phyloP scores from a whole-genome alignment of 306 rosid species.

The Glycine latifolia region DNA sequence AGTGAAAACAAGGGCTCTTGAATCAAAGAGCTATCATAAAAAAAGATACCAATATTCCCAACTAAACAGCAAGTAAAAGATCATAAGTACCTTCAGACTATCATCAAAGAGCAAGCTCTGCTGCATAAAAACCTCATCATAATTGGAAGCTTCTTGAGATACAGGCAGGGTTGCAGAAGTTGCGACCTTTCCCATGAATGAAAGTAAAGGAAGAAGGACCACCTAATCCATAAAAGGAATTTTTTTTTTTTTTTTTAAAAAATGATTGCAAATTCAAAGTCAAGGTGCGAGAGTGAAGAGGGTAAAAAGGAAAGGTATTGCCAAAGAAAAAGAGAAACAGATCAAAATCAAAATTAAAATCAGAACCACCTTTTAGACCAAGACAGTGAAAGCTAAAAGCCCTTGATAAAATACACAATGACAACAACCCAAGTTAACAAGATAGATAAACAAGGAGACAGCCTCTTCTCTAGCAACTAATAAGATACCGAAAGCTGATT shows the following conservation, averaged over 20 bases:
- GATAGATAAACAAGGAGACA: slow-evolving; percentile 53
- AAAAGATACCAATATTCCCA: neutral
- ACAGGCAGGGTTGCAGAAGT: slow-evolving; percentile 59
- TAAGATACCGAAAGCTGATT: slow-evolving; percentile 56
- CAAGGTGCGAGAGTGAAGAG: slow-evolving; percentile 34
- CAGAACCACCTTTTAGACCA: slow-evolving; percentile 32
- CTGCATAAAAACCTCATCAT: slow-evolving; percentile 95
- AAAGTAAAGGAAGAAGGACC: slow-evolving; percentile 43
- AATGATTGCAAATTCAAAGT: slow-evolving; percentile 36
- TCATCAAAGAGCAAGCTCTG: slow-evolving; percentile 95
- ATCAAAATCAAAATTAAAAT: slow-evolving; percentile 46
- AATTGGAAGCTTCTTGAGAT: slow-evolving; percentile 74
- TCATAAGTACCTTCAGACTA: slow-evolving; percentile 75
- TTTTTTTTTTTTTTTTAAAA: too few relatives aligned
- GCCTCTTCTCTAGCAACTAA: slow-evolving; percentile 53
- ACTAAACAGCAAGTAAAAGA: slow-evolving; percentile 15
- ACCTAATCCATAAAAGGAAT: slow-evolving; percentile 43
- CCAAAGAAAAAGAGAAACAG: slow-evolving; percentile 37
- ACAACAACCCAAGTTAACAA: slow-evolving; percentile 37
- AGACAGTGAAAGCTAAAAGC: slow-evolving; percentile 44
- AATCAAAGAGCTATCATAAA: neutral
- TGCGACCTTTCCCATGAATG: slow-evolving; percentile 69
- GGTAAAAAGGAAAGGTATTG: slow-evolving; percentile 30
- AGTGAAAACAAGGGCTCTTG: slow-evolving; percentile 12
- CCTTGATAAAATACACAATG: slow-evolving; percentile 43